A percentile compares a stretch with the other conserved stretches of the same genome.
Evolutionary conservation across 2,329 filamentous ascomycete genomes (phyloP).

Genomic region (Ilyonectria mors-panacis): DNA sequence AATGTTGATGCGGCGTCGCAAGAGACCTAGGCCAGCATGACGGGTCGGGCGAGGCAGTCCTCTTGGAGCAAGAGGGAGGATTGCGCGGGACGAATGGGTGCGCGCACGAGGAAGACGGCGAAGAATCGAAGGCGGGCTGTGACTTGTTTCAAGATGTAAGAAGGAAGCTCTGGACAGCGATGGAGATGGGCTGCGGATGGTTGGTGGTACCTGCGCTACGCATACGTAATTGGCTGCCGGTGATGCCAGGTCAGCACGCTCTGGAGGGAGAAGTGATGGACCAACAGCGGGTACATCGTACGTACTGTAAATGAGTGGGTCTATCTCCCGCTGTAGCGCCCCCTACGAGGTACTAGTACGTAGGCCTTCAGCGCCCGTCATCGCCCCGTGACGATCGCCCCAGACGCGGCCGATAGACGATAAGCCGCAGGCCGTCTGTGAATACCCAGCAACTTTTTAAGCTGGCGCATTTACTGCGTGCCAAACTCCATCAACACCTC

Average conservation of each 20-base stretch:
- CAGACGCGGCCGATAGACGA: slow-evolving; percentile 20
- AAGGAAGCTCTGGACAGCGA: slow-evolving; percentile 21
- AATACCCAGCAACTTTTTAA: slow-evolving; percentile 1
- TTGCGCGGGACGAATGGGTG: neutral
- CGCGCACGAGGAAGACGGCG: slow-evolving; percentile 6
- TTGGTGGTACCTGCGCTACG: slow-evolving; percentile 27
- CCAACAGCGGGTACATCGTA: slow-evolving; percentile 1
- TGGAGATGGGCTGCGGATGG: slow-evolving; percentile 15
- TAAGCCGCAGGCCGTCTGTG: slow-evolving; percentile 7
- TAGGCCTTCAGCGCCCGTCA: neutral
- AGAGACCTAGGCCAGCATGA: slow-evolving; percentile 26
- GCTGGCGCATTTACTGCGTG: neutral
- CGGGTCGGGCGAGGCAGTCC: slow-evolving; percentile 7
- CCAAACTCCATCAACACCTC: slow-evolving; percentile 34
- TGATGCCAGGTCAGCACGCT: slow-evolving; percentile 48
- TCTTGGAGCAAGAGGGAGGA: neutral
- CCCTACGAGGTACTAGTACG: neutral
- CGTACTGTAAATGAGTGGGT: neutral
- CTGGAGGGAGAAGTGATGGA: slow-evolving; percentile 20
- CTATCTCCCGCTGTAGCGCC: neutral
- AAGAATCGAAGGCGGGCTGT: slow-evolving; percentile 1
- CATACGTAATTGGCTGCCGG: slow-evolving; percentile 48
- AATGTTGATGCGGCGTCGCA: slow-evolving; percentile 24
- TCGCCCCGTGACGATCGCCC: slow-evolving; percentile 6
- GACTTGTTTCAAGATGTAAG: slow-evolving; percentile 27